Conservation (phyloP, 495 filamentous ascomycete species). For the Hyaloscypha variabilis region DNA sequence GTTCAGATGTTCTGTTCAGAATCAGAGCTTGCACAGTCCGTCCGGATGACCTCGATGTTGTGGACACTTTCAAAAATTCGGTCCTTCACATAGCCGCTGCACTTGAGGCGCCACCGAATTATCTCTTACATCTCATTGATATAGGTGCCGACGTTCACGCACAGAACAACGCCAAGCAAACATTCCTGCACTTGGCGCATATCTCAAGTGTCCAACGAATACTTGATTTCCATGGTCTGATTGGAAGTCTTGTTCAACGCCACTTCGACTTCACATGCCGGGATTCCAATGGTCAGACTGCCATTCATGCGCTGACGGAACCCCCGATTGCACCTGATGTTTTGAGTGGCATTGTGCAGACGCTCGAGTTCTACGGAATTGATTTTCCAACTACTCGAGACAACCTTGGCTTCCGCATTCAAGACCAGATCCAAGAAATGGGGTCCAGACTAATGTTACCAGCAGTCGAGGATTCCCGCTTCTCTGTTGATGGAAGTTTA, state of each 20-base stretch:
- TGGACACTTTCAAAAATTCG: constrained; percentile 22
- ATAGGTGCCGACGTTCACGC: constrained; percentile 13
- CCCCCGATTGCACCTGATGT: constrained; percentile 1
- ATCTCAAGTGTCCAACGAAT: neutral
- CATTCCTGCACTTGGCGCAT: constrained; percentile 19
- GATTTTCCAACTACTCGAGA: constrained; percentile 6
- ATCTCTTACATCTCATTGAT: constrained; percentile 6
- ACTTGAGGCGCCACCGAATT: constrained; percentile 7
- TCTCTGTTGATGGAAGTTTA: neutral
- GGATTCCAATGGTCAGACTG: constrained; percentile 17
- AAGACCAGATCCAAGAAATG: constrained; percentile 1
- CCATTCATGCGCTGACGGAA: neutral
- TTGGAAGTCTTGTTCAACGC: constrained; percentile 4
- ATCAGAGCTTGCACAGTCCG: constrained; percentile 6
- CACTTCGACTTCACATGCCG: constrained; percentile 16
- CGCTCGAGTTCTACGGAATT: constrained; percentile 1
- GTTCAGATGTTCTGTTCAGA: constrained; percentile 14
- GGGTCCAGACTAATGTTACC: neutral
- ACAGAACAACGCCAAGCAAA: constrained; percentile 20
- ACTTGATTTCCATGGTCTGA: constrained; percentile 11
- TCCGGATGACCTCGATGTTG: constrained; percentile 8
- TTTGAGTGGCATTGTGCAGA: constrained; percentile 2
- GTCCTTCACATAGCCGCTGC: constrained; percentile 21
- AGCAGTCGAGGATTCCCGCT: neutral
- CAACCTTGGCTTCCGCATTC: constrained; percentile 10